Conservation (phyloP, 2,329 filamentous ascomycete genomes). For the Ceratocystis lukuohia region DNA sequence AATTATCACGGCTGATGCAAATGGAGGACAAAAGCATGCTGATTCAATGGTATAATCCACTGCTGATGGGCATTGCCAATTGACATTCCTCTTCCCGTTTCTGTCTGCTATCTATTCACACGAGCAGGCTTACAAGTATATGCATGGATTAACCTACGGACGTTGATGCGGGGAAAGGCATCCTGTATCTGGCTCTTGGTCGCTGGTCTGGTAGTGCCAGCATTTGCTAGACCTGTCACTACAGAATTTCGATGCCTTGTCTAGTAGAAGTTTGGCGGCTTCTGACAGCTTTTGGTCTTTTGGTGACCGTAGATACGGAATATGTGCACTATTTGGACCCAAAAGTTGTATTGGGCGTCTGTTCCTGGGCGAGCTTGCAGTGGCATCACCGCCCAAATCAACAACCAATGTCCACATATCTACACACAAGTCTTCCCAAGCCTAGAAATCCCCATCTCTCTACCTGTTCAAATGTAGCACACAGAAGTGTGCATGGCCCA, state of each 20-base stretch:
- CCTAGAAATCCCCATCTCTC: background rate
- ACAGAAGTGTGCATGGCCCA: background rate
- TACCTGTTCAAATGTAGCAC: background rate
- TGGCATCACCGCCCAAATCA: background rate
- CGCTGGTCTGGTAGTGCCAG: conserved; percentile 3
- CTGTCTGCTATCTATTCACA: background rate
- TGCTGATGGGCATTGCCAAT: background rate
- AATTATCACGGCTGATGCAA: conserved; percentile 1
- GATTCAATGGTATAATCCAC: background rate
- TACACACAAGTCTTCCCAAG: background rate
- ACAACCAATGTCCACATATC: background rate
- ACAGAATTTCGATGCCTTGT: background rate
- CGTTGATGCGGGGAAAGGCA: background rate
- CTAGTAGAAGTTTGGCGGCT: background rate
- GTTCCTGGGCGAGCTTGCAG: background rate
- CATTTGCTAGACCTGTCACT: background rate
- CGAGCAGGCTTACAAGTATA: background rate
- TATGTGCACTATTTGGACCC: background rate
- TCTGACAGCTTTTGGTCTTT: background rate
- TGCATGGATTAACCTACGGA: background rate
- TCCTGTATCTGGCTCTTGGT: background rate
- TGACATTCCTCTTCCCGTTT: background rate
- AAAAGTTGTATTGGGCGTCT: background rate
- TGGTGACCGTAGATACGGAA: background rate
- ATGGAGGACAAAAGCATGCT: background rate